A percentile compares a stretch with the other conserved stretches of the same genome.
These are phyloP conservation scores for Globisporangium paddicum DNA, from an alignment of 352 stramenopile species.

Conservation along the genomic window DNA sequence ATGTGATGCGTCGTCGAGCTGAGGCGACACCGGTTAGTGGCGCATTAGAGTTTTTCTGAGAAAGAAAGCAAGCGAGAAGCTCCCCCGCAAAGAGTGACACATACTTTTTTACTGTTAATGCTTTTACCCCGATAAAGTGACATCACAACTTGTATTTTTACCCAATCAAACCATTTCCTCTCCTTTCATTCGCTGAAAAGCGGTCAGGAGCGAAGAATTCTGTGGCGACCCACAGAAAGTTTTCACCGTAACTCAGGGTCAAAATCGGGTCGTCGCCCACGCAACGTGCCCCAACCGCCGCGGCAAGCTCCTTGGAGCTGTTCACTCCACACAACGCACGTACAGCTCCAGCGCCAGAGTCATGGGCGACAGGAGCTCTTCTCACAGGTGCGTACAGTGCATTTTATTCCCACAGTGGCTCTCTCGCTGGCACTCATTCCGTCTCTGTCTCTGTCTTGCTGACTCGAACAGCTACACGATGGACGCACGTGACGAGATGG, in stretches of 20 bases:
- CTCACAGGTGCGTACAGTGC: not conserved
- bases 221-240: conserved; percentile 7
- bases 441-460: not conserved
- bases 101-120: too few species aligned
- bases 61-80: conserved; percentile 1
- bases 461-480: not conserved
- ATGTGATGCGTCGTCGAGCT: not conserved
- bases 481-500: not conserved
- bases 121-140: too few species aligned
- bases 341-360: too few species aligned
- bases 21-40: not conserved
- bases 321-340: not conserved
- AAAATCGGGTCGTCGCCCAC: not conserved
- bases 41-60: not conserved
- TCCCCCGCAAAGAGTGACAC: conserved; percentile 1
- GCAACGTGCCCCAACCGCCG: not conserved
- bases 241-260: conserved; percentile 15
- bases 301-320: not conserved
- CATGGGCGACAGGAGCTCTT: not conserved
- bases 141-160: not conserved
- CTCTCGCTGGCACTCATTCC: not conserved
- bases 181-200: not conserved
- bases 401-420: not conserved
- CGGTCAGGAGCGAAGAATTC: not conserved
- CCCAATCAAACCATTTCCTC: not conserved